Evolutionary conservation across 495 filamentous ascomycete species (phyloP).

Genomic region (Penicillium cinerascens): DNA sequence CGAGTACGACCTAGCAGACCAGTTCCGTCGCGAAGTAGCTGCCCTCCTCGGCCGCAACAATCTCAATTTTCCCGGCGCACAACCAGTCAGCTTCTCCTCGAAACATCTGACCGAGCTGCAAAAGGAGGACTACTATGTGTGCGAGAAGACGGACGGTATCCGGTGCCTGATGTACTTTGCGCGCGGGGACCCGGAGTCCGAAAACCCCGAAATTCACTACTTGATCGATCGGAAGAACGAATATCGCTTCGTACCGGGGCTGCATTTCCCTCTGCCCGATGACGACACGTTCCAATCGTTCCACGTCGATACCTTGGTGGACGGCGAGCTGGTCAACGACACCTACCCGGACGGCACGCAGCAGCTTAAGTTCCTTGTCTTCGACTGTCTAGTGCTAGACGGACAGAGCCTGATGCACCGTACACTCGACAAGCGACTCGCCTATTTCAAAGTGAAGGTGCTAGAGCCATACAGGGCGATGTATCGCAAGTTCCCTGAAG

Average conservation of each 20-base stretch:
- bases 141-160: conserved; percentile 97
- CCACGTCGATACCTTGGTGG: conserved; percentile 78
- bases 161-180: conserved; percentile 90
- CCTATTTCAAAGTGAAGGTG: conserved; percentile 75
- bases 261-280: conserved; percentile 75
- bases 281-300: conserved; percentile 57
- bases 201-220: conserved; percentile 61
- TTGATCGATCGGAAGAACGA: conserved; percentile 97
- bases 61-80: conserved; percentile 79
- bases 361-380: conserved; percentile 81
- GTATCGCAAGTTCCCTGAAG: conserved; percentile 64
- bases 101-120: conserved; percentile 75
- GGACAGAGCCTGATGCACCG: conserved; percentile 68
- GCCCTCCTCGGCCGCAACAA: conserved; percentile 64
- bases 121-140: conserved; percentile 86
- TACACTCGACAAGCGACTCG: conserved; percentile 84
- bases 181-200: conserved; percentile 43
- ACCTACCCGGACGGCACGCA: conserved; percentile 54
- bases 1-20: conserved; percentile 50
- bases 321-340: conserved; percentile 91
- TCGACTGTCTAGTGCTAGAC: conserved; percentile 86
- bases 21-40: conserved; percentile 72
- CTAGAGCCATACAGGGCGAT: conserved; percentile 75
- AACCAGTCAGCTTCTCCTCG: conserved; percentile 85
- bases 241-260: conserved; percentile 73